These are phyloP conservation scores for Tephrocybe rancida DNA, from an alignment of 768 basidiomycete genomes.

Conservation along the genomic window DNA sequence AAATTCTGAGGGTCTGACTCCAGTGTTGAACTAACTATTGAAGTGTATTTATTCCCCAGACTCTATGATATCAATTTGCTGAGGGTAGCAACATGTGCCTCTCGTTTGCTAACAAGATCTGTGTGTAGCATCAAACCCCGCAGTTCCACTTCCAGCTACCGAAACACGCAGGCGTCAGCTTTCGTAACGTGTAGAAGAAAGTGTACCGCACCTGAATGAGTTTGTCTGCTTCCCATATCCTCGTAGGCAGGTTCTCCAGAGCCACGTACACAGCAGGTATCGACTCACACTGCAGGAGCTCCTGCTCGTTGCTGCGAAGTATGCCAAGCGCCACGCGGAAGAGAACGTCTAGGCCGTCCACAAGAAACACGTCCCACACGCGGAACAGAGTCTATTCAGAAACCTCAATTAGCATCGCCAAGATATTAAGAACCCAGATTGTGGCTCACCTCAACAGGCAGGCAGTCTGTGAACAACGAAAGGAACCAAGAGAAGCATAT, in stretches of 20 bases:
- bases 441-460: slow-evolving; percentile 84
- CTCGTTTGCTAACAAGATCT: slow-evolving; percentile 58
- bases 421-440: background rate
- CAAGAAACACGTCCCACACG: slow-evolving; percentile 95
- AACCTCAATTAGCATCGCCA: background rate
- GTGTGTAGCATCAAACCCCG: slow-evolving; percentile 51
- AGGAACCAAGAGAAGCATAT: slow-evolving; percentile 99
- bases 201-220: slow-evolving; percentile 72
- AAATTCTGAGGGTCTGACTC: no score
- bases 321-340: slow-evolving; percentile 91
- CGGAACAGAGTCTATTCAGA: slow-evolving; percentile 82
- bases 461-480: slow-evolving; percentile 92
- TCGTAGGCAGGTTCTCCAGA: slow-evolving; percentile 85
- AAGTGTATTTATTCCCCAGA: background rate
- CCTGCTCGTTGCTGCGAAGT: slow-evolving; percentile 79
- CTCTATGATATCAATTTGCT: slow-evolving; percentile 38
- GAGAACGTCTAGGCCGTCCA: slow-evolving; percentile 89
- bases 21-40: no score
- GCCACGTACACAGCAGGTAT: slow-evolving; percentile 90
- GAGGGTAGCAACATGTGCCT: slow-evolving; percentile 50
- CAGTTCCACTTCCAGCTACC: slow-evolving; percentile 60
- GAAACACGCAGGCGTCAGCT: background rate
- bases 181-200: background rate
- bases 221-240: slow-evolving; percentile 93
- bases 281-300: slow-evolving; percentile 82